Evolutionary conservation across 768 basidiomycete genomes (phyloP).

Genomic region (Boletus rubroflammeus): DNA sequence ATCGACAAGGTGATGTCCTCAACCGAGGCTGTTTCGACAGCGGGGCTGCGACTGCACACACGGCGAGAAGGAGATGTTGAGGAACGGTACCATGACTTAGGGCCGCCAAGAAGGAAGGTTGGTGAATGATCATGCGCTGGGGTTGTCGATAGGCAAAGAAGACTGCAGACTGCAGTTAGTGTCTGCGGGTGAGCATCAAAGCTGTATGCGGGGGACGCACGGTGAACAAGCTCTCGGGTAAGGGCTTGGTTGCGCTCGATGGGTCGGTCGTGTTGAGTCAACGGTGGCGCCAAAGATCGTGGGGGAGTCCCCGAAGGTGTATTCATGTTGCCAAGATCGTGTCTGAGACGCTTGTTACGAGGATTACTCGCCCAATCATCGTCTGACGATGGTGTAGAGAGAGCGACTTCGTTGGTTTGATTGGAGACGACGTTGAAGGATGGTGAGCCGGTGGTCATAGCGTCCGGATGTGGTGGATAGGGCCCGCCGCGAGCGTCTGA

Average conservation of each 20-base stretch:
- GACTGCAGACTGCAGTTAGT: conserved; percentile 40
- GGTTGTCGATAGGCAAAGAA: conserved; percentile 84
- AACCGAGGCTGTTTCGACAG: conserved; percentile 64
- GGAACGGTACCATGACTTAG: conserved; percentile 69
- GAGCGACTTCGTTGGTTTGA: conserved; percentile 11
- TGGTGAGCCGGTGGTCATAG: conserved; percentile 8
- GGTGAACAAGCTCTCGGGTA: conserved; percentile 70
- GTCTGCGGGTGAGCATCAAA: not conserved
- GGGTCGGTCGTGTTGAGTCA: conserved; percentile 39
- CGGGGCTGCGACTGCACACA: conserved; percentile 78
- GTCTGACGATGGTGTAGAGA: conserved; percentile 26
- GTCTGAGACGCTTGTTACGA: conserved; percentile 53
- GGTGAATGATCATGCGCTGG: conserved; percentile 71
- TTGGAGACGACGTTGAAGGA: conserved; percentile 8
- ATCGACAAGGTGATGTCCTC: conserved; percentile 51
- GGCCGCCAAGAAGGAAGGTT: conserved; percentile 67
- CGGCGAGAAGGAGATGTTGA: conserved; percentile 62
- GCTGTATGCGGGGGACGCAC: conserved; percentile 38
- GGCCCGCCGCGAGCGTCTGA: conserved; percentile 24
- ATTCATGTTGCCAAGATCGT: conserved; percentile 36
- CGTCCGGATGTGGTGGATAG: conserved; percentile 17
- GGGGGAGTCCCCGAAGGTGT: conserved; percentile 29
- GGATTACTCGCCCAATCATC: conserved; percentile 40
- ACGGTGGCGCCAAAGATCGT: conserved; percentile 36
- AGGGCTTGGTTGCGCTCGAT: conserved; percentile 56